phyloP scores from a whole-genome alignment of 352 stramenopile genomes.

The Pythium phragmitis region DNA sequence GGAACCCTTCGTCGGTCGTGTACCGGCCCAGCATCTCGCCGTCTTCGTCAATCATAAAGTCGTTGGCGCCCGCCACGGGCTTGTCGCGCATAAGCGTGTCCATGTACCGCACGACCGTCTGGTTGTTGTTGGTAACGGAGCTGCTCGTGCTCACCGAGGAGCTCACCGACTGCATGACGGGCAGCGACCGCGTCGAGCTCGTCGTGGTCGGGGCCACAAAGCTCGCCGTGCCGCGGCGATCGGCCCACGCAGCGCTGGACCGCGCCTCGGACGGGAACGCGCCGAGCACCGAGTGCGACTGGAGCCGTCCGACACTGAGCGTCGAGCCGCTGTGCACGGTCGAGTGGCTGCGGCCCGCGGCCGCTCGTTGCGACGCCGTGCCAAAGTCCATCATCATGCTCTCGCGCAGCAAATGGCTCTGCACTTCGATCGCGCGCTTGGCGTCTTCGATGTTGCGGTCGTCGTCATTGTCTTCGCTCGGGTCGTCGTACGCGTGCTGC shows the following conservation, averaged over 20 bases:
- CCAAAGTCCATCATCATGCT: constrained; percentile 56
- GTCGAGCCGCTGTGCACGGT: constrained; percentile 11
- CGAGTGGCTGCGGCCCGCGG: background rate
- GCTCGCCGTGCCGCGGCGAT: constrained; percentile 11
- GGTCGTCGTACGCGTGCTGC: constrained; percentile 68
- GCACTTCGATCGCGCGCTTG: constrained; percentile 73
- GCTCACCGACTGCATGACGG: constrained; percentile 7
- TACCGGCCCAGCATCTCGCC: constrained; percentile 15
- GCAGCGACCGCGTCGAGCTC: constrained; percentile 15
- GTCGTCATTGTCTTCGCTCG: constrained; percentile 47
- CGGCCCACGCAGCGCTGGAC: constrained; percentile 19
- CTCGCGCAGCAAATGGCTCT: constrained; percentile 74
- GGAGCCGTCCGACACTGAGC: constrained; percentile 22
- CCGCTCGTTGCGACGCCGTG: background rate
- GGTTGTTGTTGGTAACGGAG: background rate
- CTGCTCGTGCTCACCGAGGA: constrained; percentile 9
- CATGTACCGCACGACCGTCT: constrained; percentile 28
- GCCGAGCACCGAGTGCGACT: constrained; percentile 26
- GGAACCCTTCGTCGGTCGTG: constrained; percentile 17
- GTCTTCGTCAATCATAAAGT: constrained; percentile 26
- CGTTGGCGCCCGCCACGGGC: constrained; percentile 5
- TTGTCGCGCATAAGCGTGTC: constrained; percentile 25
- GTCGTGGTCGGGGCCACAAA: constrained; percentile 25
- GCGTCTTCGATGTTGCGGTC: constrained; percentile 65
- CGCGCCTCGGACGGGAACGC: constrained; percentile 21